Percentiles rank a stretch among this genome's conserved stretches.
Conservation (phyloP, 495 filamentous ascomycete species). For the Aspergillus biplanus region DNA sequence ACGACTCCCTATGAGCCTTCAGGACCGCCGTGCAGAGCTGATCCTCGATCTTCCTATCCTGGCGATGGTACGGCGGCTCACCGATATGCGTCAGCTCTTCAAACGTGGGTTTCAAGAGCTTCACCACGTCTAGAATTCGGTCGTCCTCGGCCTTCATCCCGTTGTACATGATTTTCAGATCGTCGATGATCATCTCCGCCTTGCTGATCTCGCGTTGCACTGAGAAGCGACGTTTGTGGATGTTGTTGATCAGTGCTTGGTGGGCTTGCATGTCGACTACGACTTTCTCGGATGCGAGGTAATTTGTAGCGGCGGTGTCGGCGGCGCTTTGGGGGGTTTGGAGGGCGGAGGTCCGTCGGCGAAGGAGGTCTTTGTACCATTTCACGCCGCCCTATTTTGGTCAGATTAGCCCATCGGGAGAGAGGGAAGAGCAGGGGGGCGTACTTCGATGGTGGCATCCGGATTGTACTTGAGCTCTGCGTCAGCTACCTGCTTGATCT, state of each 20-base stretch:
- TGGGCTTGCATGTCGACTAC: not conserved
- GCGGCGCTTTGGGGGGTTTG: not conserved
- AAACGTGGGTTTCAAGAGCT: not conserved
- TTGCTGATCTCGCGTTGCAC: constrained; percentile 1
- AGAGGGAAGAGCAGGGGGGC: not conserved
- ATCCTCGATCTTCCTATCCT: not conserved
- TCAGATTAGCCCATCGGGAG: not conserved
- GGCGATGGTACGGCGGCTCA: not conserved
- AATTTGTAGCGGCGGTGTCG: not conserved
- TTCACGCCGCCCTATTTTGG: not conserved
- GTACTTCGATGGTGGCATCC: not conserved
- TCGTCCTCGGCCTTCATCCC: not conserved
- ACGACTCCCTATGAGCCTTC: not conserved
- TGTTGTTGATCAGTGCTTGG: not conserved
- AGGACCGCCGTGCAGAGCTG: not conserved
- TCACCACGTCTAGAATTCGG: not conserved
- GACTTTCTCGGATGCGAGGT: not conserved
- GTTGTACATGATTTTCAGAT: not conserved
- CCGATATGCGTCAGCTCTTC: not conserved
- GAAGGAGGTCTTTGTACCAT: constrained; percentile 4
- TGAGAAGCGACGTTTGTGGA: not conserved
- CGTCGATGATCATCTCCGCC: not conserved
- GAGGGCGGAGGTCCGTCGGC: not conserved
- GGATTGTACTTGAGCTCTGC: not conserved
- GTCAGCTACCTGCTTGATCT: not conserved